phyloP scores from a whole-genome alignment of 75 land plant species.

The Picea sitchensis region DNA sequence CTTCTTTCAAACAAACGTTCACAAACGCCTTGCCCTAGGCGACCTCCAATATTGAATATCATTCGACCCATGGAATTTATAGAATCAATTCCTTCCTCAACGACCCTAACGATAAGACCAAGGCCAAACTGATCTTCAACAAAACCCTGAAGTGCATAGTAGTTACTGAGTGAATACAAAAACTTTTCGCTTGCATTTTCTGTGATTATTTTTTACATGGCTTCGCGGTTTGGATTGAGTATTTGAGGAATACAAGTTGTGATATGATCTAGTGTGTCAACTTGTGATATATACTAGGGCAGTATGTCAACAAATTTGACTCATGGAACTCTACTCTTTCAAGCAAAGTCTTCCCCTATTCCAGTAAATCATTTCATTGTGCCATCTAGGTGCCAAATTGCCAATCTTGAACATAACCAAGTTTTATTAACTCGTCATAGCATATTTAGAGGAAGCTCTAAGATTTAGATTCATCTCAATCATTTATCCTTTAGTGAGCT shows the following conservation, averaged over 20 bases:
- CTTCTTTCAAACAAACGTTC: not conserved
- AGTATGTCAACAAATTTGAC: conserved; percentile 85
- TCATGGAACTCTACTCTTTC: conserved; percentile 96
- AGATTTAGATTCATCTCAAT: too few relatives aligned
- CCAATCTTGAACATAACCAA: too few relatives aligned
- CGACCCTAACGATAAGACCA: conserved; percentile 84
- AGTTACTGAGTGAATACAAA: conserved; percentile 87
- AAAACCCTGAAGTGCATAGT: conserved; percentile 99
- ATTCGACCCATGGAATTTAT: conserved; percentile 71
- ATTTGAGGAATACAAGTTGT: conserved; percentile 99
- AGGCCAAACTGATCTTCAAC: conserved; percentile 97
- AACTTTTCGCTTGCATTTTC: conserved; percentile 99
- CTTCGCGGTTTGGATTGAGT: conserved; percentile 94
- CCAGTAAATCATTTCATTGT: too few relatives aligned
- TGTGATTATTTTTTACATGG: conserved; percentile 94
- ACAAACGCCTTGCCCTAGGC: not conserved
- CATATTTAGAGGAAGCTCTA: too few relatives aligned
- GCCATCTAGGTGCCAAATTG: too few relatives aligned
- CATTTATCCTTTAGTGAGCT: too few relatives aligned
- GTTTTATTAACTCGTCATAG: too few relatives aligned
- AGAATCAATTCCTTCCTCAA: conserved; percentile 85
- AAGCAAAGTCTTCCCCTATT: conserved; percentile 68
- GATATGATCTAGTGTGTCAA: conserved; percentile 84
- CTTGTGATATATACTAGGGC: too few relatives aligned
- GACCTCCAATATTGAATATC: conserved; percentile 93